Percentiles rank a stretch among this genome's conserved stretches.
Conservation (phyloP, 768 basidiomycete genomes). For the Pholiota microspora region DNA sequence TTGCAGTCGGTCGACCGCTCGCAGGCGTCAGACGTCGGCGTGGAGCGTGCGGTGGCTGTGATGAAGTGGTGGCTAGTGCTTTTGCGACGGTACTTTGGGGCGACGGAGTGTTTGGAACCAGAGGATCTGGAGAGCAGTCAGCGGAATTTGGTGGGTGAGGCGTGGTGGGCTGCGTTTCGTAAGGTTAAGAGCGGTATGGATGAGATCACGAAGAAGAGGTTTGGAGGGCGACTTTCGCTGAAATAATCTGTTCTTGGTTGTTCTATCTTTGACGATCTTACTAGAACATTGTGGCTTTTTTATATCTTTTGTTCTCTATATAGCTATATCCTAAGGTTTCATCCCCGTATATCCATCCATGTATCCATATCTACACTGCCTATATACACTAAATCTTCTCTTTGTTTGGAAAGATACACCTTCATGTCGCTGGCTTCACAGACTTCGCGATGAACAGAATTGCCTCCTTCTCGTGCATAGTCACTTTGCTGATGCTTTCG, state of each 20-base stretch:
- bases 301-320: too few species aligned
- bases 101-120: conserved; percentile 46
- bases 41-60: conserved; percentile 68
- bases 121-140: conserved; percentile 32
- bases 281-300: too few species aligned
- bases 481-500: conserved; percentile 13
- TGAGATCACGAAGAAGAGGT: conserved; percentile 58
- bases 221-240: conserved; percentile 69
- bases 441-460: conserved; percentile 24
- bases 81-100: conserved; percentile 61
- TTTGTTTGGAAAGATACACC: not conserved
- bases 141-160: conserved; percentile 49
- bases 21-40: conserved; percentile 52
- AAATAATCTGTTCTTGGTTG: conserved; percentile 17
- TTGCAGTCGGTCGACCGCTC: conserved; percentile 61
- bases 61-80: conserved; percentile 84
- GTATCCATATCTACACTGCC: too few species aligned
- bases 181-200: conserved; percentile 70
- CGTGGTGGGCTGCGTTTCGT: conserved; percentile 83
- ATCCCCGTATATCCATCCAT: too few species aligned
- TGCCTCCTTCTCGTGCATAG: conserved; percentile 17
- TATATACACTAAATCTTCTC: too few species aligned
- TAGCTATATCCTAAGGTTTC: too few species aligned
- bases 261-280: too few species aligned
- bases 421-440: conserved; percentile 10